These are phyloP conservation scores for Calonectria hawksworthii DNA, from an alignment of 2,329 filamentous ascomycete genomes.

Conservation along the genomic window DNA sequence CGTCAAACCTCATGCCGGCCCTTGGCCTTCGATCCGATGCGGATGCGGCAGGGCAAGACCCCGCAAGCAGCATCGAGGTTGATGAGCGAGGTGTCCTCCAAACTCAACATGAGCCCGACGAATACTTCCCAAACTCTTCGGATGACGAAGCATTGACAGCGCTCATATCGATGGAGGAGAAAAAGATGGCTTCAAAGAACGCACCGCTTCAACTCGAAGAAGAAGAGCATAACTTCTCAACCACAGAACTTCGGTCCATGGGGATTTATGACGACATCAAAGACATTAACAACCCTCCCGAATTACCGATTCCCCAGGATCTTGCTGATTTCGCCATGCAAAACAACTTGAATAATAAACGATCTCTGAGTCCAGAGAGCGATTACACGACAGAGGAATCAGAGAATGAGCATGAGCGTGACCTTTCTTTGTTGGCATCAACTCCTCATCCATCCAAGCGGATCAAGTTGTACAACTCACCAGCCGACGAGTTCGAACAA, in stretches of 20 bases:
- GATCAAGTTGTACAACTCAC: conserved; percentile 6
- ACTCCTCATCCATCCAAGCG: conserved; percentile 28
- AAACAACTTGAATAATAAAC: conserved; percentile 49
- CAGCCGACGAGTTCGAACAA: not conserved
- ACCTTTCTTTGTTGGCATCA: conserved; percentile 15
- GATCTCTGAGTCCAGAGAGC: conserved; percentile 17
- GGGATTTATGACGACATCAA: conserved; percentile 62
- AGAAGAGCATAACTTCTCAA: conserved; percentile 2
- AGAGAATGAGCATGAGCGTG: not conserved
- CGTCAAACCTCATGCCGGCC: conserved; percentile 70
- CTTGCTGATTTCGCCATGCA: conserved; percentile 58
- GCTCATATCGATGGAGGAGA: conserved; percentile 34
- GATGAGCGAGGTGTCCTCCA: conserved; percentile 72
- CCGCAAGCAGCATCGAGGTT: conserved; percentile 68
- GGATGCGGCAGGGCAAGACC: conserved; percentile 47
- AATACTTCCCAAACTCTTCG: conserved; percentile 64
- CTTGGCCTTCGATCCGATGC: conserved; percentile 55
- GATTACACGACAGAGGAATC: not conserved
- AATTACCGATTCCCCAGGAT: conserved; percentile 53
- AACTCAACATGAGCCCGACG: conserved; percentile 62
- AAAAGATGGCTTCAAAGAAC: not conserved
- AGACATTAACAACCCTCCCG: conserved; percentile 52
- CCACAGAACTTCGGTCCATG: conserved; percentile 38
- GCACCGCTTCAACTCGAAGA: not conserved
- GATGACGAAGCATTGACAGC: conserved; percentile 62